Evolutionary conservation across 164 flowering plant genomes (phyloP), one percentile per base, ranked within the genome.

Genomic region (Macadamia tetraphylla): DNA sequence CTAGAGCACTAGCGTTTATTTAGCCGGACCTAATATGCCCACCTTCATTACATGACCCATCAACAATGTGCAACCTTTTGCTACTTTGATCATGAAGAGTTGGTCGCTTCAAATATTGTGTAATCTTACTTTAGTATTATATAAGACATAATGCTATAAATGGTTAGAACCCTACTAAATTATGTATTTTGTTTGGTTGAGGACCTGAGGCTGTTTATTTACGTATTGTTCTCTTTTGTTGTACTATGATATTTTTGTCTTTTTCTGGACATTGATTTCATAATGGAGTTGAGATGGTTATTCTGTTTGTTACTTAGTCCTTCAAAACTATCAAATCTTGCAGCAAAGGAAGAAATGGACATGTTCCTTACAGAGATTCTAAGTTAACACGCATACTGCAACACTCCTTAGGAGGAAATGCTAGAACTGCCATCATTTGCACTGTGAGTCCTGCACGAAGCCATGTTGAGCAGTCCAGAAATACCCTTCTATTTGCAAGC

Each of bases 321-420:
- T 43, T n/a, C 42, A 40, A 66, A 71, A 29, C 46, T 57, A 29
- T 63, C 44, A 35, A 23, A 58, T 64, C 57, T 52, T 80, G 77
- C 90, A 94, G 99, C 88, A 94, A 92, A 72, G 92, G 94, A 77
- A 81, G 85, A 75, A 87, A 76, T 71, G 91, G 85, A 10, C 99
- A 94, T 62, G 66, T 94, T 63, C 97, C 97, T 70, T 94, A 82
- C 56, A 80, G 98, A 80, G 96, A 94, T 77, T 92, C 99, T 11
- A 94, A 94, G 81, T 83, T 94, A 15, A 94, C 97, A 9, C 97
- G 98, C 67, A 94, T 94, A 71, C 85, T 94, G 70, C 97, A 94
- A 66, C 77, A 84, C 64, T 90, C 97, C 31, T 71, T 92, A 49
- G 99, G 96, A 65, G 99, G 98, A 66, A 94, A 94, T 82, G 87